Conservation (phyloP, 2,329 filamentous ascomycete genomes). For the Colletotrichum coccodes region DNA sequence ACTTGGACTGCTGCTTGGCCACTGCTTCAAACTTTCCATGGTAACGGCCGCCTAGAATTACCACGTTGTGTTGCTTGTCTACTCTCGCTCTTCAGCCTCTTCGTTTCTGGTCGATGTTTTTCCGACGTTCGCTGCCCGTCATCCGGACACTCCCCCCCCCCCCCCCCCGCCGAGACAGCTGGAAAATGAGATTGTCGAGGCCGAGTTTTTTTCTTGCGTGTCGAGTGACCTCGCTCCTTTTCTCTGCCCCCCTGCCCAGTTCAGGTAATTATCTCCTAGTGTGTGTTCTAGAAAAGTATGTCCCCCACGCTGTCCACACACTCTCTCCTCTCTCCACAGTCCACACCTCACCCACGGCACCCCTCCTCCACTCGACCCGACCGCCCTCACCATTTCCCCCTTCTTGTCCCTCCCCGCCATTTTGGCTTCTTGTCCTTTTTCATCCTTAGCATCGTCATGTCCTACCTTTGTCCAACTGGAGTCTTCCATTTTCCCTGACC, state of each 20-base stretch:
- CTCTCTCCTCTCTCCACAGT: constrained; percentile 2
- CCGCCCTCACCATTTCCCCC: neutral
- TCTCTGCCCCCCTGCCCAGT: constrained; percentile 14
- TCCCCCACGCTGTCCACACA: constrained; percentile 27
- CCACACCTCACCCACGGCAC: neutral
- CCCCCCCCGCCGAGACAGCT: constrained; percentile 6
- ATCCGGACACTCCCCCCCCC: constrained; percentile 13
- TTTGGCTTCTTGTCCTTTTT: constrained; percentile 19
- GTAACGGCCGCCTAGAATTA: neutral
- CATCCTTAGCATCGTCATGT: constrained; percentile 29
- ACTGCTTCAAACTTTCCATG: neutral
- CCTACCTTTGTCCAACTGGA: constrained; percentile 10
- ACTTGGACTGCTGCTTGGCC: neutral
- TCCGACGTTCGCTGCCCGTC: neutral
- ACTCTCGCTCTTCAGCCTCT: neutral
- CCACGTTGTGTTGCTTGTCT: neutral
- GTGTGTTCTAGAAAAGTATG: constrained; percentile 30
- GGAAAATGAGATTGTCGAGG: neutral
- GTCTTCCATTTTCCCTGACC: constrained; percentile 14
- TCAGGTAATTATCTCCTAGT: constrained; percentile 34
- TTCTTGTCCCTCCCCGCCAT: constrained; percentile 22
- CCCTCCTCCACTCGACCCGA: constrained; percentile 5
- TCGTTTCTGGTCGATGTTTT: neutral
- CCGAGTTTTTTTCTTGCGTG: constrained; percentile 13
- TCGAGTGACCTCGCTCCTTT: constrained; percentile 26